These are phyloP conservation scores for Serendipita sp. DNA, from an alignment of 768 basidiomycete genomes.

Conservation along the genomic window DNA sequence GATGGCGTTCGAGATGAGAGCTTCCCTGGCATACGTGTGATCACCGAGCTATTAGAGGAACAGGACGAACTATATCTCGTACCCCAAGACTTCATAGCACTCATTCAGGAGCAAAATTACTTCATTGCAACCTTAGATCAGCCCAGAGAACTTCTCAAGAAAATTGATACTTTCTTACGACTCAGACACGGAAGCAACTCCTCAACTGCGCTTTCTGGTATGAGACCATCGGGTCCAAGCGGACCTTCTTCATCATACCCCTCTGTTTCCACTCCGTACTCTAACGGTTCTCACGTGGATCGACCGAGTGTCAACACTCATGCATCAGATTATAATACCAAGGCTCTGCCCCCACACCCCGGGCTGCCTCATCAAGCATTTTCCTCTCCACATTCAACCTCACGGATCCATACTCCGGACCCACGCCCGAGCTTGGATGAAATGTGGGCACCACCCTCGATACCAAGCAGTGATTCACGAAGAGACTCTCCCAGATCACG, in stretches of 20 bases:
- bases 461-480: background rate
- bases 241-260: background rate
- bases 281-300: background rate
- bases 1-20: constrained; percentile 87
- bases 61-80: constrained; percentile 96
- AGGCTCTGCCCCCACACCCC: background rate
- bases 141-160: constrained; percentile 92
- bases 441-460: background rate
- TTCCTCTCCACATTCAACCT: background rate
- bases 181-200: constrained; percentile 3
- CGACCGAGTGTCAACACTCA: background rate
- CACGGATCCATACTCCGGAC: background rate
- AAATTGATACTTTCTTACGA: constrained; percentile 71
- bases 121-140: constrained; percentile 77
- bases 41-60: constrained; percentile 72
- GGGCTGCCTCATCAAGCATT: background rate
- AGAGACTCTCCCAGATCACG: background rate
- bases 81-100: constrained; percentile 71
- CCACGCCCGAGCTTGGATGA: constrained; percentile 1
- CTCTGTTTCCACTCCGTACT: background rate
- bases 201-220: background rate
- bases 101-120: constrained; percentile 83
- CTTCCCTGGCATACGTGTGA: constrained; percentile 66
- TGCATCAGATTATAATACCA: background rate
- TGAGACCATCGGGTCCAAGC: background rate